Conservation (phyloP, 192 early-diverging fungal species). For the Gonapodya prolifera region DNA sequence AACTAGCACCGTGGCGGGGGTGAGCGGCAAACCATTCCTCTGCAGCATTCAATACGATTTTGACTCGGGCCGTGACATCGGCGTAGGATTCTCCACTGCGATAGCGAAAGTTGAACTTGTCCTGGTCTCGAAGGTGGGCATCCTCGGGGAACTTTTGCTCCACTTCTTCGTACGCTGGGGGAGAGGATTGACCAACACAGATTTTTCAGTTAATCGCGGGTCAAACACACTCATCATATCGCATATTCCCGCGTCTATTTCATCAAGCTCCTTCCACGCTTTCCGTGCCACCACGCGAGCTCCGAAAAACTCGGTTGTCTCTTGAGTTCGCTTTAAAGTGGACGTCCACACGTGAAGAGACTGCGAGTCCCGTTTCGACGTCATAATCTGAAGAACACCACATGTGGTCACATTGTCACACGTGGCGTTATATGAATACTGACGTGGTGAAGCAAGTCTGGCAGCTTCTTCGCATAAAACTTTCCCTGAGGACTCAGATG, state of each 20-base stretch:
- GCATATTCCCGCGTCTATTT: slow-evolving; percentile 92
- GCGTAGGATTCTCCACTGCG: slow-evolving; percentile 42
- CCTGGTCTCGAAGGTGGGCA: slow-evolving; percentile 83
- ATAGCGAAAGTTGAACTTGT: slow-evolving; percentile 85
- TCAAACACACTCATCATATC: slow-evolving; percentile 97
- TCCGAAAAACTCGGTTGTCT: slow-evolving; percentile 52
- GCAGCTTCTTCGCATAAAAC: slow-evolving; percentile 73
- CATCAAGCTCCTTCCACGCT: slow-evolving; percentile 96
- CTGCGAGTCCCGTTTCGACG: too few relatives aligned
- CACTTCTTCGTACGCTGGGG: slow-evolving; percentile 99
- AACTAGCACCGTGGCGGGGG: too few relatives aligned
- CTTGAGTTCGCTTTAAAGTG: slow-evolving; percentile 84
- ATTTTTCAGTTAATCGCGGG: too few relatives aligned
- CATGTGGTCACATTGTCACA: too few relatives aligned
- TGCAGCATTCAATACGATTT: too few relatives aligned
- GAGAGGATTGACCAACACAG: too few relatives aligned
- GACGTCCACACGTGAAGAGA: slow-evolving; percentile 75
- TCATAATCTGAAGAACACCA: too few relatives aligned
- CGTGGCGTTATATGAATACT: too few relatives aligned
- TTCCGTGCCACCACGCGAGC: too few relatives aligned
- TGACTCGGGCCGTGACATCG: too few relatives aligned
- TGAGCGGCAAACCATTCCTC: too few relatives aligned
- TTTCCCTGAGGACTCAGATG: slow-evolving; percentile 72
- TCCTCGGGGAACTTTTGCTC: slow-evolving; percentile 85
- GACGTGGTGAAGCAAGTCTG: slow-evolving; percentile 52